These are phyloP conservation scores for Paraleonurus japonicus DNA, from an alignment of 257 asterid species.

Conservation along the genomic window DNA sequence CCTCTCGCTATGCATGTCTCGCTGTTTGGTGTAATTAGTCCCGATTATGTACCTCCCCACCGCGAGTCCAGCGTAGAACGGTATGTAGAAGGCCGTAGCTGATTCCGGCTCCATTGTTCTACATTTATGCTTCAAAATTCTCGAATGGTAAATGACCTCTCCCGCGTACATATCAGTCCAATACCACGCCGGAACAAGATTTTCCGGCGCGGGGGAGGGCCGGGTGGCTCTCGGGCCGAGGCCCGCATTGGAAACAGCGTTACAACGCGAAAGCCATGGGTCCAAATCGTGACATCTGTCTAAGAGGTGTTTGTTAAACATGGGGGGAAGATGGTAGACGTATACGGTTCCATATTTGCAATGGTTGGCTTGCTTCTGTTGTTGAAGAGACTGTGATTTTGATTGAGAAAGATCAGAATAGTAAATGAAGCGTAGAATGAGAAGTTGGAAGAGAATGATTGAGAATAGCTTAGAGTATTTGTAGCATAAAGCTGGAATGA, in stretches of 20 bases:
- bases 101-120: slow-evolving; percentile 46
- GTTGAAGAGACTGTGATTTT: slow-evolving; percentile 28
- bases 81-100: slow-evolving; percentile 65
- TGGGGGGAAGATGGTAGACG: slow-evolving; percentile 58
- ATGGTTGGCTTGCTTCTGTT: background rate
- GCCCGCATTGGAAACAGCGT: slow-evolving; percentile 52
- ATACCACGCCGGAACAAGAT: slow-evolving; percentile 50
- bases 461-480: slow-evolving; percentile 23
- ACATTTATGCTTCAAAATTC: slow-evolving; percentile 47
- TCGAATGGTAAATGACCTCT: slow-evolving; percentile 44
- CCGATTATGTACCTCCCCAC: slow-evolving; percentile 22
- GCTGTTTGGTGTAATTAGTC: no score
- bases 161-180: slow-evolving; percentile 71
- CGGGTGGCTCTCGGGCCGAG: slow-evolving; percentile 46
- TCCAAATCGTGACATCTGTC: slow-evolving; percentile 48
- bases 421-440: slow-evolving; percentile 28
- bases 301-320: slow-evolving; percentile 46
- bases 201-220: slow-evolving; percentile 34
- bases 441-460: slow-evolving; percentile 34
- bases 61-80: slow-evolving; percentile 63
- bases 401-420: slow-evolving; percentile 4
- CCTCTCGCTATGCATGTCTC: no score
- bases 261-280: slow-evolving; percentile 66
- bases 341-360: slow-evolving; percentile 42
- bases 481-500: slow-evolving; percentile 3